Base-by-base conservation (phyloP, 306 rosid species). In the Sicyos baderoa region DNA sequence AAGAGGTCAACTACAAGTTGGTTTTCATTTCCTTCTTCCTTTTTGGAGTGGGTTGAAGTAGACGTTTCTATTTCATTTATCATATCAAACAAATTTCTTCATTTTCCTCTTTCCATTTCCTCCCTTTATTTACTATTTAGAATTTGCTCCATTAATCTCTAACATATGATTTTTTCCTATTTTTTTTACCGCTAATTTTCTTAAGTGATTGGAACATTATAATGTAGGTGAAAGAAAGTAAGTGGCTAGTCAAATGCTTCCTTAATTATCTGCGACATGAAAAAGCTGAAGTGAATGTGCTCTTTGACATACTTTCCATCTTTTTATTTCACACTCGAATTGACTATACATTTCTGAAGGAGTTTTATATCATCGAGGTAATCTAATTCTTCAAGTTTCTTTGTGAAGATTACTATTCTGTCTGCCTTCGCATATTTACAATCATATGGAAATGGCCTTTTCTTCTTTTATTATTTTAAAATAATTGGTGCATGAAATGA, bases 171-270 rank as follows among this genome's bases (percentile, higher is more conserved):
- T 57, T 27, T 58, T 19, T 25, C 3, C 29, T 25, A 25, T 25
- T 35, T 70, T 17, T 29, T 70, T 5, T 70, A 12, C 9, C 40
- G 61, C 22, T 68, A 54, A 44, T 75, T 59, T 59, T 54, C 22
- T 21, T 62, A 62, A 27, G 22, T 54, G 72, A 51, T 57, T 56
- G 71, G 49, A 54, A 58, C 44, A 72, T 70, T 23, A 40, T 76
- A 75, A 72, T 76, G 76, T 93, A 94, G 99, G 96, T 94, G 66
- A 94, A 94, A 82, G 99, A 94, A 84, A 94, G 99, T 84, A 94
- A 94, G 78, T 94, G 99, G 97, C 91, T 90, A 72, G 95, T 94
- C 75, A 94, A 94, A 80, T 94, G 99, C 86, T 90, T 94, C 84
- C 83, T 94, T 80, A 94, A 94, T 80, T 94, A 85, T 84, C 81